phyloP scores from a whole-genome alignment of 164 flowering plant species.

The Vitis labrusca region DNA sequence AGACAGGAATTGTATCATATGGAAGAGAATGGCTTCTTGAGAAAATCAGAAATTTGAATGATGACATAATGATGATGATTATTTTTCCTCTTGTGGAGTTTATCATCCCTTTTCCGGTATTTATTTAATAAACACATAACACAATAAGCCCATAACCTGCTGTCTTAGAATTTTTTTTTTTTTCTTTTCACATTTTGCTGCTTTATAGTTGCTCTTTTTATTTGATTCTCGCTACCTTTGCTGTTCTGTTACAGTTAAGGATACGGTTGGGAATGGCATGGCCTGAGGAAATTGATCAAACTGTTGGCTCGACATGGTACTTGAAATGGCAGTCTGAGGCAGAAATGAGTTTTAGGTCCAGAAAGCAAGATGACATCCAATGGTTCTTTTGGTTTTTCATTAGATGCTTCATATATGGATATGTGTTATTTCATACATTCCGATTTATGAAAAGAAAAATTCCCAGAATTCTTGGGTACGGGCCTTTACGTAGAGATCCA shows the following conservation, averaged over 20 bases:
- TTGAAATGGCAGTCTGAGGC: conserved; percentile 84
- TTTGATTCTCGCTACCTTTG: neutral
- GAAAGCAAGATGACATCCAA: conserved; percentile 45
- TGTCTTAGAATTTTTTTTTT: no score
- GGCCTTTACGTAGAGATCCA: conserved; percentile 73
- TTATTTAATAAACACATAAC: conserved; percentile 1
- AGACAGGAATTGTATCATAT: conserved; percentile 35
- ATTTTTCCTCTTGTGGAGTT: conserved; percentile 67
- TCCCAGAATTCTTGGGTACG: conserved; percentile 69
- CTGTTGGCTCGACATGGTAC: conserved; percentile 79
- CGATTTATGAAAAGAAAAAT: conserved; percentile 57
- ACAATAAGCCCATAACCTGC: neutral
- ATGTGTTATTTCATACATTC: conserved; percentile 52
- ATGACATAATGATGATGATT: conserved; percentile 69
- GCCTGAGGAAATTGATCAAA: conserved; percentile 72
- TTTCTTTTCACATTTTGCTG: neutral
- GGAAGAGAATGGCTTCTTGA: conserved; percentile 40
- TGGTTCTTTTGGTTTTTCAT: conserved; percentile 69
- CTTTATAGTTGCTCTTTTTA: neutral
- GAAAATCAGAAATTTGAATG: conserved; percentile 49
- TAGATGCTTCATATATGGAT: conserved; percentile 60
- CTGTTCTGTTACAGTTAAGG: conserved; percentile 49
- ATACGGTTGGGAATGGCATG: conserved; percentile 83
- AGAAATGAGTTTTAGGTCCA: conserved; percentile 56
- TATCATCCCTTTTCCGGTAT: conserved; percentile 71